Evolutionary conservation across 805 yeast species (phyloP), one percentile per base, ranked within the genome.

Genomic region (Zygosaccharomyces kombuchaensis): DNA sequence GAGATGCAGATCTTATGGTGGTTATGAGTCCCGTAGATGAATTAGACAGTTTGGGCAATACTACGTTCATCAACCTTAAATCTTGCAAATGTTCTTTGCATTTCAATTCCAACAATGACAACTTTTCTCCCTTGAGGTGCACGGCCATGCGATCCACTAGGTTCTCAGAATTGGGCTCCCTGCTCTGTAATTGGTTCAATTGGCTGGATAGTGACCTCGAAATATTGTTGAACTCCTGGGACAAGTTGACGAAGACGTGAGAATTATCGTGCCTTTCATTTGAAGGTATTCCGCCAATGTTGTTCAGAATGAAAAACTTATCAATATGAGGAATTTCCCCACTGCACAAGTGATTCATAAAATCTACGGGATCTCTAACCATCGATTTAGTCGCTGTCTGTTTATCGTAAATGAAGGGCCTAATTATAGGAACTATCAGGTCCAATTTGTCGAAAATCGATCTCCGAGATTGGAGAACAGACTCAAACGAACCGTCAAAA

Each of bases 271-370:
- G 77, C 47, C 98, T 73, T 59, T 88, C 96, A 19, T 81, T 70
- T 0, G 95, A 84, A 0, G 98, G 98, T 6, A 88, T 83, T 0
- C 99, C 99, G 1, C 99, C 99, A 14, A 76, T 62, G 1, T 81
- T 78, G 56, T 89, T 97, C 25, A 93, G 70, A 51, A 82, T 80
- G 6, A 91, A 77, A 23, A 91, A 67, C 54, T 93, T 93, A 52
- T 93, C 99, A 35, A 93, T 76, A 23, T 49, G 43, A 1, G 58
- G 54, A 17, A 47, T 0, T 72, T 61, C 22, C 72, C 52, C 40
- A 68, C 67, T 13, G 47, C 53, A 35, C 36, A 63, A 62, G 27
- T 66, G 48, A 9, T 56, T 48, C 37, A 75, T 60, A 23, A 70
- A 67, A 22, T 51, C 46, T 2, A 71, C 68, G 1, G 78, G 56